Base-by-base conservation (phyloP, 225 moss, liverwort and hornwort genomes). In the Pleurozium schreberi region DNA sequence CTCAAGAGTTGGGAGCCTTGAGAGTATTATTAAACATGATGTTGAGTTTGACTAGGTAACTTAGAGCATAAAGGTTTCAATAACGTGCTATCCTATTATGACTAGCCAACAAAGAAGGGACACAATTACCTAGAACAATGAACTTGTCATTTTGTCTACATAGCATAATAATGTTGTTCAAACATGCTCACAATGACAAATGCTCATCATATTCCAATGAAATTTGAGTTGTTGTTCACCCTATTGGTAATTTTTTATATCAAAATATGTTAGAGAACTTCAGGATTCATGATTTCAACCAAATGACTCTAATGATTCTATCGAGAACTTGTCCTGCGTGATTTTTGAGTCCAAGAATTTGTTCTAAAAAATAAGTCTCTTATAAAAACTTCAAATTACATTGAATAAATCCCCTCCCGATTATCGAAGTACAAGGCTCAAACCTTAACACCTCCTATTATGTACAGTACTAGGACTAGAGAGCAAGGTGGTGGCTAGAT, bases 301-400 rank as follows among this genome's bases (percentile, higher is more conserved):
- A 20, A 50, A 50, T 75, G 12, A 20, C 4, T 31, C 0, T 34
- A 1, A 55, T 25, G 25, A 23, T 38, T 77, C 8, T 38, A 22
- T 55, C 16, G 16, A 53, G 16, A 23, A 25, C 2, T 25, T 77
- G 7, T 12, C 16, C 23, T 36, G 1, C 1, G 0, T 75, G 8
- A 75, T 50, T 75, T 75, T 75, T 75, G 21, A 75, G 14, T 4
- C 8, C 0, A 75, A 50, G 12, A 76, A 14, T 6, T 0, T 76
- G 0, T 53, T 53, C 3, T 47, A 53, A 9, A 16, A 21, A 13
- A 0, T 13, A 2, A 1, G 0, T 75, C 5, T 52, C 3, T n/a
- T 26, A 78, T 38, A 38, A 17, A n/a, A 57, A 17, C 7, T 26
- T 18, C 11, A 55, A 38, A 55, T 55, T 78, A 11, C 38, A 55